A percentile compares a stretch with the other conserved stretches of the same genome.
Conservation (phyloP, 768 basidiomycete species). For the Calocybe gangraenosa region DNA sequence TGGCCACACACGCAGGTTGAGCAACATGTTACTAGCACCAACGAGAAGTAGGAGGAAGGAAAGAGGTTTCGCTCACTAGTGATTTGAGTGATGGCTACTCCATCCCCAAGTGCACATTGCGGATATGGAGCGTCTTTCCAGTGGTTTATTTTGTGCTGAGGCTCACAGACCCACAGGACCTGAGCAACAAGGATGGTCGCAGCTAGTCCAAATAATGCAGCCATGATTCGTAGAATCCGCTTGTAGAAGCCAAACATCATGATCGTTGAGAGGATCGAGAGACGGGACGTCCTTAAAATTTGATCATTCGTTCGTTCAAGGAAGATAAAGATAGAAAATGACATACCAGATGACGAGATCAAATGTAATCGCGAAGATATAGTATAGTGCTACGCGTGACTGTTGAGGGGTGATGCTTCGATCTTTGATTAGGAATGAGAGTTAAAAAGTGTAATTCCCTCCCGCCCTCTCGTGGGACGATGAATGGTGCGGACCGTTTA, state of each 20-base stretch:
- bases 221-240: not conserved
- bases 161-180: not conserved
- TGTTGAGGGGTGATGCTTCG: not conserved
- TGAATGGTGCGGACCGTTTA: not conserved
- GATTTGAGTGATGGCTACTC: slow-evolving; percentile 6
- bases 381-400: not conserved
- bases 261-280: not conserved
- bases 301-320: not conserved
- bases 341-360: not conserved
- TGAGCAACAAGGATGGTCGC: not conserved
- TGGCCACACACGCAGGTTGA: too few relatives aligned
- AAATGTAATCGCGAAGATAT: not conserved
- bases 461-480: too few relatives aligned
- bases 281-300: not conserved
- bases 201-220: not conserved
- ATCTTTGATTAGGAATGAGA: too few relatives aligned
- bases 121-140: slow-evolving; percentile 8
- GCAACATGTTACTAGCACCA: not conserved
- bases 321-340: not conserved
- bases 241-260: not conserved
- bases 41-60: not conserved
- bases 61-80: not conserved
- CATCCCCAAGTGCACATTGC: slow-evolving; percentile 2
- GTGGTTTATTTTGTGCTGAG: slow-evolving; percentile 11
- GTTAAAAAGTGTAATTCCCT: too few relatives aligned